Evolutionary conservation across 2,329 filamentous ascomycete species (phyloP).

Genomic region (Beauveria sp.): DNA sequence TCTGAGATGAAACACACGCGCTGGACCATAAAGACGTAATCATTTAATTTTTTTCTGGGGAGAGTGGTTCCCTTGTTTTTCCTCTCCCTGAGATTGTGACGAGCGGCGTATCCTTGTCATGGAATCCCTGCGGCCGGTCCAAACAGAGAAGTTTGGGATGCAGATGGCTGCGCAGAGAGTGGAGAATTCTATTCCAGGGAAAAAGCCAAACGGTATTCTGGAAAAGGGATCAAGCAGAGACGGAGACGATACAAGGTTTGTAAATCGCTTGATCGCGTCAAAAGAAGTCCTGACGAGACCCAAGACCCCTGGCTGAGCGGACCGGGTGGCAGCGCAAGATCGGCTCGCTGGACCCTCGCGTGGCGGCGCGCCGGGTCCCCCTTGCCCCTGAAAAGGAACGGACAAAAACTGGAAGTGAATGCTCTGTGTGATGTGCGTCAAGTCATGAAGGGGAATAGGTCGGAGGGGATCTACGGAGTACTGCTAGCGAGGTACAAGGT

Average conservation of each 20-base stretch:
- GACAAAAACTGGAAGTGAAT: neutral
- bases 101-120: neutral
- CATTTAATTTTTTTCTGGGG: neutral
- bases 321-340: neutral
- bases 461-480: too few species aligned
- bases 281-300: neutral
- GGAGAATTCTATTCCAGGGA: neutral
- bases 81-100: slow-evolving; percentile 1
- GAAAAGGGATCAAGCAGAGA: neutral
- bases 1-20: slow-evolving; percentile 5
- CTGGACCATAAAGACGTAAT: neutral
- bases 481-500: neutral
- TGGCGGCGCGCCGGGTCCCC: neutral
- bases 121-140: neutral
- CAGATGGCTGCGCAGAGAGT: neutral
- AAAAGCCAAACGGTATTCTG: neutral
- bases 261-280: too few species aligned
- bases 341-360: neutral
- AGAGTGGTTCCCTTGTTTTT: neutral
- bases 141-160: neutral
- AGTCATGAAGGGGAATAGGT: too few species aligned
- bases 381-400: neutral
- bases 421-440: neutral
- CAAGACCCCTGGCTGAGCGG: neutral
- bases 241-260: neutral